Base-by-base conservation (phyloP, 352 stramenopile species). In the Globisporangium iwayamae region DNA sequence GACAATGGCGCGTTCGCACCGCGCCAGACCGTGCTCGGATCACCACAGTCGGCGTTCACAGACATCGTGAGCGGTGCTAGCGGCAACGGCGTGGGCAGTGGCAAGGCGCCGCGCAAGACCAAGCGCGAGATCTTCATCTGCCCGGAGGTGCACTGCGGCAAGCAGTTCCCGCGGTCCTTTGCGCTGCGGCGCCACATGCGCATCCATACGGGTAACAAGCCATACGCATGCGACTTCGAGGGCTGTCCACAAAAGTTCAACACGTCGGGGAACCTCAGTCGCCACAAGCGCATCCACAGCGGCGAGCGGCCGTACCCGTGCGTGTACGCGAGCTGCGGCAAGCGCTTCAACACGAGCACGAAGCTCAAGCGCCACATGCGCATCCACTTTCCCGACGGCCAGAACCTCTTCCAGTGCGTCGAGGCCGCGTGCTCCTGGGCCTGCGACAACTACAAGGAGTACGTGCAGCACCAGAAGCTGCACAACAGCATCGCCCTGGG, bases 321-420 rank as follows among this genome's bases (percentile, higher is more conserved):
- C 48, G 79, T 85, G 48, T 90, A 89, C 51, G 66, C 80, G 13
- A 87, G 64, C 11, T 96, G 87, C 70, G 81, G 77, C 63, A 96
- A 96, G 67, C 76, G 80, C 43, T 96, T 96, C 64, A 93, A 93
- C 70, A 96, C 85, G 36, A 93, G 84, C 72, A 93, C 85, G 13
- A 96, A 96, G 72, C 76, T 96, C 50, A 93, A 93, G 73, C 76
- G 87, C n/a, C 87, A 96, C 71, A 91, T 94, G 83, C 85, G 85
- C 60, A 91, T 90, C 66, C 87, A 96, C 66, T 95, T 91, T 54
- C 85, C 85, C 0, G 81, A 93, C 9, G 85, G 79, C 14, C 74
- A 89, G 43, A 86, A 90, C 60, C 64, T 91, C 43, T 93, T 93
- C 66, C 82, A 72, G 28, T 93, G 85, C 72, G 73, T 84, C 7